phyloP scores from a whole-genome alignment of 306 rosid genomes.

The Cicer chorassanicum region DNA sequence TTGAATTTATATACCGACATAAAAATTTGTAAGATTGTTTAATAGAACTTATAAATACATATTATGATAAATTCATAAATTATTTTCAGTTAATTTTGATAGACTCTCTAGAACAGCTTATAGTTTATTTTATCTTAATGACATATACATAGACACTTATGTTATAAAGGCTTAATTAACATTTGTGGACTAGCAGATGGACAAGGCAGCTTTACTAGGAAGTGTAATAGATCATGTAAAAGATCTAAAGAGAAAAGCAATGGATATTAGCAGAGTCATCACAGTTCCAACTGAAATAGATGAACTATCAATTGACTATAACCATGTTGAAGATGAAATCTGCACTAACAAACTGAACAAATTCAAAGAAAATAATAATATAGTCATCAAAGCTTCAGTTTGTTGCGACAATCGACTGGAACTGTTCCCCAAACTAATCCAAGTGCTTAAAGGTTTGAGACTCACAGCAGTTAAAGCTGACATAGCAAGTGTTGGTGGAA shows the following conservation, averaged over 20 bases:
- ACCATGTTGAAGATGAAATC: constrained; percentile 47
- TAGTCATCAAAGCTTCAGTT: constrained; percentile 71
- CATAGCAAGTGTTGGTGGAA: constrained; percentile 82
- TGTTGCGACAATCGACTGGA: constrained; percentile 95
- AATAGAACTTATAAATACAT: no score
- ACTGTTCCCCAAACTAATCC: constrained; percentile 79
- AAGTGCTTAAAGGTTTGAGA: constrained; percentile 68
- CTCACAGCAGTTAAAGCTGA: constrained; percentile 83
- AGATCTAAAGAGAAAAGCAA: constrained; percentile 87
- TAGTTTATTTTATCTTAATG: no score
- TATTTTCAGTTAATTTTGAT: no score
- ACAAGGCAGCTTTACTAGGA: constrained; percentile 93
- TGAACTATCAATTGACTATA: constrained; percentile 72
- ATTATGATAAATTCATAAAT: no score
- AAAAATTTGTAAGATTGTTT: no score
- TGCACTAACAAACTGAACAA: constrained; percentile 34
- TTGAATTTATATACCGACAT: no score
- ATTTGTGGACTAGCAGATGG: constrained; percentile 68
- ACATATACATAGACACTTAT: no score
- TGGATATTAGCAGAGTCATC: constrained; percentile 60
- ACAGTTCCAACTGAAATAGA: constrained; percentile 82
- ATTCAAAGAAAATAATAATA: constrained; percentile 40
- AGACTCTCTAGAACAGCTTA: no score
- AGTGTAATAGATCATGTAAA: constrained; percentile 90
- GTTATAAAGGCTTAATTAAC: no score